Evolutionary conservation across 108 stramenopile species (phyloP).

Genomic region (Craspedostauros australis): DNA sequence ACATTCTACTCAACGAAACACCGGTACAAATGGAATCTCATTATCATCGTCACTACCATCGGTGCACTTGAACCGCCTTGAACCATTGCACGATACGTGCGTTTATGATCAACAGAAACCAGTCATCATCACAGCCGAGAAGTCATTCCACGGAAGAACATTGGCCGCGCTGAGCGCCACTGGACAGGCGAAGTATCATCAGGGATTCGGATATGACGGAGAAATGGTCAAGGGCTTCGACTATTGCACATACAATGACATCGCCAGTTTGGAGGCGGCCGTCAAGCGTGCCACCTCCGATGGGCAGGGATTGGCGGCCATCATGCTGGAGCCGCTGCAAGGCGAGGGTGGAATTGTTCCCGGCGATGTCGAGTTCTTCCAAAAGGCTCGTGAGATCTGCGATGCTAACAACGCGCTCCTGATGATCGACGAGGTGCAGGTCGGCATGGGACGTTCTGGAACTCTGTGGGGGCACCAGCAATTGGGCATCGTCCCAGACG

Average conservation of each 20-base stretch:
- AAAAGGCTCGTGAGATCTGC: conserved; percentile 67
- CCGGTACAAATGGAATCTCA: no score
- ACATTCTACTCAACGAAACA: no score
- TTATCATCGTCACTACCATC: no score
- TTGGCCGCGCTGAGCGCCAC: conserved; percentile 93
- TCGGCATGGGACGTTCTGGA: conserved; percentile 96
- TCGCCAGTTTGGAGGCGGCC: conserved; percentile 58
- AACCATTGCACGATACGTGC: no score
- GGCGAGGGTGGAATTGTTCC: conserved; percentile 97
- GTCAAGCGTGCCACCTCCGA: conserved; percentile 75
- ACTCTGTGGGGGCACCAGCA: conserved; percentile 93
- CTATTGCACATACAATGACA: conserved; percentile 88
- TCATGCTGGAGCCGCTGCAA: conserved; percentile 94
- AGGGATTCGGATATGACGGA: conserved; percentile 81
- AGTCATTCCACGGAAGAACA: conserved; percentile 95
- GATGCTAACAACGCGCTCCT: conserved; percentile 86
- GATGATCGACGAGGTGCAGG: conserved; percentile 97
- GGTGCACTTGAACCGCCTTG: no score
- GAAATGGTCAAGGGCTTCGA: conserved; percentile 87
- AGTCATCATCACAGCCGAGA: conserved; percentile 88
- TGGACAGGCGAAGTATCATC: conserved; percentile 95
- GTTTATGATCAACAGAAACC: no score
- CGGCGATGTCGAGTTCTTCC: conserved; percentile 76
- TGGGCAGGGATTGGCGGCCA: conserved; percentile 83
- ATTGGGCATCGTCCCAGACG: conserved; percentile 86